Conservation (phyloP, 1,139 yeast species). For the Saccharomyces hybrid region DNA sequence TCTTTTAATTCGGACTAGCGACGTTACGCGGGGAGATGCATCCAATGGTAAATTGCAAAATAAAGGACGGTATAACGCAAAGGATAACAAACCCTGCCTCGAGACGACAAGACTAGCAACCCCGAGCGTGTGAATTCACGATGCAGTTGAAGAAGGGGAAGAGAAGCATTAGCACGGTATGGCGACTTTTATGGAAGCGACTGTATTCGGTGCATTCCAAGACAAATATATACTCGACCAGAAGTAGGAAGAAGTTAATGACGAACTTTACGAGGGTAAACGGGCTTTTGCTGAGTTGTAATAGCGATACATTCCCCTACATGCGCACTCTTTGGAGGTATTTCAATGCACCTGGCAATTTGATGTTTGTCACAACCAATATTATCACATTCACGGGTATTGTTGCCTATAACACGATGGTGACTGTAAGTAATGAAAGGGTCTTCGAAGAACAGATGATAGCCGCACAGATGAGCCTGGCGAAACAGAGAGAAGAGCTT, state of each 20-base stretch:
- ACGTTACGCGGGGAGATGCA: not conserved
- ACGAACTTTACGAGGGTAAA: not conserved
- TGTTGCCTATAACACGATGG: conserved; percentile 25
- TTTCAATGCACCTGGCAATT: conserved; percentile 30
- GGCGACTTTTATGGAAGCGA: not conserved
- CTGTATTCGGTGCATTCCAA: not conserved
- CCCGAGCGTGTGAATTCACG: not conserved
- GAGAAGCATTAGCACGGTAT: not conserved
- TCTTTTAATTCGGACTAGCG: not conserved
- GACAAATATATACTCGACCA: not conserved
- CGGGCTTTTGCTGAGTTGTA: not conserved
- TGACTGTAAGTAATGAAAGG: conserved; percentile 14
- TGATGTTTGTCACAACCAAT: conserved; percentile 31
- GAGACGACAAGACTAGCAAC: not conserved
- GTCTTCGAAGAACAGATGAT: conserved; percentile 3
- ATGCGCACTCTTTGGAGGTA: conserved; percentile 24
- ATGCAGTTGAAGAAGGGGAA: not conserved
- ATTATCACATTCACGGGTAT: conserved; percentile 27
- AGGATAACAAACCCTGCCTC: not conserved
- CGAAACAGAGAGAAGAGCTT: conserved; percentile 1
- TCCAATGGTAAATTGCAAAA: not conserved
- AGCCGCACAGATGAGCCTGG: conserved; percentile 4
- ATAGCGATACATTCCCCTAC: not conserved
- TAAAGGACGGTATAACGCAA: not conserved
- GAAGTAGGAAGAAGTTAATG: not conserved